Evolutionary conservation across 805 yeast species (phyloP), one percentile per base, ranked within the genome.

Genomic region (Maudiozyma turicensis): DNA sequence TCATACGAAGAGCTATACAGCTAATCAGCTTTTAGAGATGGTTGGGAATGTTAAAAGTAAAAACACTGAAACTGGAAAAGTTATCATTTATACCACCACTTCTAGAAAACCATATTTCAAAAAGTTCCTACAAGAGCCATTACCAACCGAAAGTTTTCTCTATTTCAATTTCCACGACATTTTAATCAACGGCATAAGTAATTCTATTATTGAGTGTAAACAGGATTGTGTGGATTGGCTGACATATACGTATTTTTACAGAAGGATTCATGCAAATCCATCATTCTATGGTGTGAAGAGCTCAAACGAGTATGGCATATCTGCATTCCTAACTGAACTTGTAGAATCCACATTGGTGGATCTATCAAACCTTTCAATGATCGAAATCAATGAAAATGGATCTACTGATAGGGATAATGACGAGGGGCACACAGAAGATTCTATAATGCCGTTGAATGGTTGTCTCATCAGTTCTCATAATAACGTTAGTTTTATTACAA

Each of bases 141-240:
- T 88, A 10, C 97, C 98, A 0, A 70, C 88, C 30, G 99, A 95
- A 64, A 87, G 96, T 66, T 78, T 74, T 56, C 60, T 89, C 54
- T 76, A 75, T 49, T 65, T 70, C 14, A 67, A 68, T 48, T 54
- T 89, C 11, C 82, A 77, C 51, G 97, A 93, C 61, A 72, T 77
- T 0, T 74, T 91, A 35, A 64, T 86, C 40, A 76, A 79, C 43
- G 98, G 87, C 56, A 81, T 89, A n/a, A 77, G 85, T 37, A 76
- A 81, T 6, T 71, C 78, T 2, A 71, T 81, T 11, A 75, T 91
- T 50, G 74, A 71, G 43, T 72, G 77, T 7, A 80, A 85, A 59
- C 96, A 90, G 58, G 93, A 85, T 55, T 86, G 95, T 57, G 78
- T 93, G 51, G 96, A 91, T 58, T 88, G 95, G 95, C 60, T 93